Evolutionary conservation across 257 asterid species (phyloP).

Genomic region (Schizonepeta tenuifolia): DNA sequence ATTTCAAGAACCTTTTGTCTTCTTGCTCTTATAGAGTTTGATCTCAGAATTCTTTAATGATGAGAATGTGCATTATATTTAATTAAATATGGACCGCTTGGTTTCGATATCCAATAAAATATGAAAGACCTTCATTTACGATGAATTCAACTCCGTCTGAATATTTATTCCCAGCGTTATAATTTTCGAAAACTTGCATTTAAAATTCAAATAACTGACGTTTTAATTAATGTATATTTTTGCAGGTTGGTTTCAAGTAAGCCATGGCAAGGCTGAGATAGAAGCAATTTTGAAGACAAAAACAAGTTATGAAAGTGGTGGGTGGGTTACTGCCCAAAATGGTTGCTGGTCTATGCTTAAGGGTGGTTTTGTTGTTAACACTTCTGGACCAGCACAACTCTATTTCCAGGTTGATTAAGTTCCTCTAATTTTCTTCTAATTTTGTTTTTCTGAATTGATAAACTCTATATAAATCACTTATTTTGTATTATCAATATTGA

Average conservation of each 20-base stretch:
- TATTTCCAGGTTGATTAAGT: slow-evolving; percentile 50
- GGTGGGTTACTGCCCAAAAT: slow-evolving; percentile 49
- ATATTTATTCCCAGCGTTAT: too few relatives aligned
- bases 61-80: not conserved
- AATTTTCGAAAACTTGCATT: too few relatives aligned
- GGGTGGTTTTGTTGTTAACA: slow-evolving; percentile 54
- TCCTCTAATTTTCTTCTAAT: not conserved
- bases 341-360: slow-evolving; percentile 79
- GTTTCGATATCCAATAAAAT: too few relatives aligned
- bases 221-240: not conserved
- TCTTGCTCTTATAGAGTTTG: not conserved
- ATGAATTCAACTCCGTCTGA: too few relatives aligned
- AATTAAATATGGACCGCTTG: too few relatives aligned
- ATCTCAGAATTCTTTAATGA: not conserved
- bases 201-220: too few relatives aligned
- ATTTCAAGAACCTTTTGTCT: not conserved
- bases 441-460: not conserved
- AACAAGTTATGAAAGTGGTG: slow-evolving; percentile 38
- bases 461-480: not conserved
- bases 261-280: slow-evolving; percentile 48
- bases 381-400: slow-evolving; percentile 46
- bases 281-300: slow-evolving; percentile 47
- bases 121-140: too few relatives aligned
- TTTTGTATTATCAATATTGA: too few relatives aligned
- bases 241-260: slow-evolving; percentile 74